Base-by-base conservation (phyloP, 2,329 filamentous ascomycete genomes). In the Paracamarosporium sp. region DNA sequence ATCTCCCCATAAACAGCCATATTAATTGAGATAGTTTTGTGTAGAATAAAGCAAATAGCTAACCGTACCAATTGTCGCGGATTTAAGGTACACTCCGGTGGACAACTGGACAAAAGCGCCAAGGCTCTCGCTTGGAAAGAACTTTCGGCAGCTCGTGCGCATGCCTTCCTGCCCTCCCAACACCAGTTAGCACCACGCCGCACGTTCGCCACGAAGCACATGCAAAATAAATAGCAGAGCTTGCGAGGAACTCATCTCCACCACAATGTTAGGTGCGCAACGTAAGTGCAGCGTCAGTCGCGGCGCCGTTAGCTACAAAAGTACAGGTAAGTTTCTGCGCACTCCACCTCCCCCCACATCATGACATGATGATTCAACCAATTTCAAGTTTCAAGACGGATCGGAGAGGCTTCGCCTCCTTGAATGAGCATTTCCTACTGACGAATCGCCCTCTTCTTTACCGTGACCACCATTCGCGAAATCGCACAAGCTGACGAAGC, bases 351-450 rank as follows among this genome's bases (percentile, higher is more conserved):
- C 7, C 38, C 5, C 33, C 30, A n/a, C 15, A 24, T 11, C 48
- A 40, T 57, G n/a, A 45, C 15, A 69, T 71, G 70, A 73, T 74
- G 64, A 69, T 59, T 61, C 63, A 53, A 59, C 62, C 56, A 52
- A 65, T 55, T 50, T 63, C 59, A 70, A 69, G 69, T 71, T 74
- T 74, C 70, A 74, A 72, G 69, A 73, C 69, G 69, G 71, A 74
- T 71, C 69, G 65, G 67, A 72, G 70, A 72, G 69, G 57, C 63
- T 67, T 62, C 61, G 63, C 65, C 64, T 68, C 62, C 38, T 64
- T 75, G 71, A 72, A 66, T 67, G 66, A 69, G 43, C 56, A 43
- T 59, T 57, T 53, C 47, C 58, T 43, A 44, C 61, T 61, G 51
- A 57, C 46, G 24, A 46, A 45, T 22, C 41, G 22, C 46, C 11